Base-by-base conservation (phyloP, 1,284 basidiomycete species). In the Heterobasidion irregulare region DNA sequence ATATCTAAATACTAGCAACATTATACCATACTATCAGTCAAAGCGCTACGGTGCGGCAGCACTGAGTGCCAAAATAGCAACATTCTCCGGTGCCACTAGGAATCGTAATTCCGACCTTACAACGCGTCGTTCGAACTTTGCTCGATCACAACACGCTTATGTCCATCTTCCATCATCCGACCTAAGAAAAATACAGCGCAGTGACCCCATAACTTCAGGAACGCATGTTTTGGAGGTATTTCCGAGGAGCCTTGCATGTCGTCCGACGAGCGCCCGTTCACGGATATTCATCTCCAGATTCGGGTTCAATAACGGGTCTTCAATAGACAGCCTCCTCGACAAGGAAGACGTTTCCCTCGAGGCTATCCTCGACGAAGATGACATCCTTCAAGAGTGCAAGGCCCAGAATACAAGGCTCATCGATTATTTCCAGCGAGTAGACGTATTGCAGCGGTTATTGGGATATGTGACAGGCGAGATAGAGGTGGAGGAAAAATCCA, bases 301-400 rank as follows among this genome's bases (percentile, higher is more conserved):
- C 73, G 89, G 87, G 60, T 91, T 92, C 71, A 83, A 88, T 70
- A 88, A 89, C 76, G 84, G 83, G 56, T 90, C 87, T 56, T 77
- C 84, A 58, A 89, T 92, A 73, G 89, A 92, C 79, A 80, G 79
- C 66, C 78, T 92, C 59, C 80, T 92, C 61, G 87, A 91, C 78
- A 88, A 88, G 75, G 87, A 89, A 61, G 87, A 90, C 63, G 84
- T 90, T 59, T 78, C 83, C 44, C 78, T 98, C 51, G 94, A 98
- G 71, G 88, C 93, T 52, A 85, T 98, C 56, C 77, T 98, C 56
- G 94, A 97, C 73, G 93, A 98, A 73, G 90, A 93, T 68, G 94
- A 98, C 69, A 77, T 98, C 54, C 75, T 98, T 53, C 91, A 93
- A 70, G 95, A 98, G 70, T 94, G 93, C 80, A 98, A 98, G 72